Evolutionary conservation across 2,329 filamentous ascomycete genomes (phyloP), one percentile per base, ranked within the genome.

Genomic region (Aureobasidium sp.): DNA sequence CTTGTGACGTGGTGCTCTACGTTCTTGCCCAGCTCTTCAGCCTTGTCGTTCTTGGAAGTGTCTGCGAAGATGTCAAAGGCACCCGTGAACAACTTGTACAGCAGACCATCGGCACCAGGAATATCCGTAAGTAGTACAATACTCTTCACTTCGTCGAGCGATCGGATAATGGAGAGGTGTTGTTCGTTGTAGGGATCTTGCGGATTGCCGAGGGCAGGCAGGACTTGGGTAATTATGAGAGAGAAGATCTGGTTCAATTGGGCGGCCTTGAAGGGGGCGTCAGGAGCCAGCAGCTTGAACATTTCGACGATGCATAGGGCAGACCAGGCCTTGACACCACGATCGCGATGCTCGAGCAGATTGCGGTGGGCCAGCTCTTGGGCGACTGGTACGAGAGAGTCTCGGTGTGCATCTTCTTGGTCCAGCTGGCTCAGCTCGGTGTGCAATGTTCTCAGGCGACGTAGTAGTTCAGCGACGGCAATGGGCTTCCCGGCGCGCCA

Each of bases 191-290:
- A 97, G 10, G 92, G 87, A 72, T 96, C 88, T 42, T 87, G 87
- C 13, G 92, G 90, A 70, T 96, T 88, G 70, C 90, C 88, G 29
- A 97, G 84, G 50, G 91, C 86, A 51, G 92, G 91, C 50, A 97
- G 82, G 67, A 96, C 88, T 53, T 87, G 87, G 63, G 85, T 87
- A 68, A 97, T 85, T 72, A 97, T 91, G 65, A 96, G 84, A 32
- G 87, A 88, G 78, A 97, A 99, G 72, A 97, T 93, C 76, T 96
- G 91, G 87, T 95, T 96, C 66, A 97, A 82, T 77, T 97, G 92
- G 64, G 89, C 86, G 44, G 85, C 86, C 27, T 91, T 95, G 76
- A 96, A 97, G 20, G 94, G 94, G 72, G 94, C 94, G 80, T 97
- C 88, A 0, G 94, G 94, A 32, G 94, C 94, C 76, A 91, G 96